Evolutionary conservation across 2,329 filamentous ascomycete genomes (phyloP).

Genomic region (Fusarium domesticum): DNA sequence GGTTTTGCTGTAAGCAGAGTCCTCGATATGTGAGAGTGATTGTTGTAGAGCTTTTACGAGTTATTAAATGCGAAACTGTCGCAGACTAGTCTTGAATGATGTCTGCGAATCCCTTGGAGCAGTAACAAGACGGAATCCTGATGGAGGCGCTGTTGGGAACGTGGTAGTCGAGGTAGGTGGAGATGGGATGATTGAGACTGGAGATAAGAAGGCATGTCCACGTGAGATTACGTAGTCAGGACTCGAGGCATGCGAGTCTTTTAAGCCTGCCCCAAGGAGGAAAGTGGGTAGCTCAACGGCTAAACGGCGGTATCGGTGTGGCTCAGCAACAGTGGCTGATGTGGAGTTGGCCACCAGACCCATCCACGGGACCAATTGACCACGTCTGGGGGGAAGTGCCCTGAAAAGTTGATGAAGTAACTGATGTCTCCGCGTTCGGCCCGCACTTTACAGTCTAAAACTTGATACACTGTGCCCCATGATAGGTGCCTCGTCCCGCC

Average conservation of each 20-base stretch:
- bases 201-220: conserved; percentile 16
- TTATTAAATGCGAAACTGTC: neutral
- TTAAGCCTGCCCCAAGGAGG: too few species aligned
- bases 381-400: too few species aligned
- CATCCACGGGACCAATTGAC: conserved; percentile 14
- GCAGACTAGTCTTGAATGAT: neutral
- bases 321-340: too few species aligned
- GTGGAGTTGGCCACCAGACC: conserved; percentile 21
- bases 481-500: too few species aligned
- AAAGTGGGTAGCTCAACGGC: too few species aligned
- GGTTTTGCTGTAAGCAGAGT: neutral
- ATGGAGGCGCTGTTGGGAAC: neutral
- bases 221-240: conserved; percentile 29
- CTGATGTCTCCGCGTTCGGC: conserved; percentile 20
- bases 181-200: conserved; percentile 21
- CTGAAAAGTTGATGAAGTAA: too few species aligned
- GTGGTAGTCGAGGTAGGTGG: conserved; percentile 3
- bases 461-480: neutral
- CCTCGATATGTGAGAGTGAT: too few species aligned
- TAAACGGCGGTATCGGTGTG: too few species aligned
- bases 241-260: too few species aligned
- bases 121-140: neutral
- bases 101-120: neutral
- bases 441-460: neutral
- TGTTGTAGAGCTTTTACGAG: neutral